A percentile compares a stretch with the other conserved stretches of the same genome.
Conservation (phyloP, 140 eudicot genomes). For the Senecio squalidus region DNA sequence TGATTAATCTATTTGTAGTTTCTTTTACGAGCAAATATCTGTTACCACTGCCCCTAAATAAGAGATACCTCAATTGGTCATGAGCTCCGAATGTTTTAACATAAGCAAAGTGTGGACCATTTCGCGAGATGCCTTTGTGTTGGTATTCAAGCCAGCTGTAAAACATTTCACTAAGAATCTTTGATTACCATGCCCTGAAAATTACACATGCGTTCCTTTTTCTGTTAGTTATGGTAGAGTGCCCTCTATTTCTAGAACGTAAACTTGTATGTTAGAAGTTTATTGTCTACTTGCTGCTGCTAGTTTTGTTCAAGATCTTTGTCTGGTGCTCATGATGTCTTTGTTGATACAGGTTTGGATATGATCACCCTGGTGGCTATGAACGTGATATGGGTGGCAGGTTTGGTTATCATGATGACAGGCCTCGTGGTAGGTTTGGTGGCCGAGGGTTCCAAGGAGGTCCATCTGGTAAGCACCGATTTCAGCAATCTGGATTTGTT, state of each 20-base stretch:
- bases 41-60: neutral
- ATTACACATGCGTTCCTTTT: neutral
- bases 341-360: constrained; percentile 66
- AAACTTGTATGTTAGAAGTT: neutral
- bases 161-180: neutral
- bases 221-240: neutral
- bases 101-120: too few species aligned
- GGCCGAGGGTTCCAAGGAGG: constrained; percentile 90
- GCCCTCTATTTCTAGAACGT: neutral
- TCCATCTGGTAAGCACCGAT: constrained; percentile 45
- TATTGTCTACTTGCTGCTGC: neutral
- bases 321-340: neutral
- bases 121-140: too few species aligned
- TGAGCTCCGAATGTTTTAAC: too few species aligned
- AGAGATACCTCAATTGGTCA: neutral
- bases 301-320: neutral
- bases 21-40: neutral
- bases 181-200: neutral
- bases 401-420: constrained; percentile 82
- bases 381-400: constrained; percentile 86
- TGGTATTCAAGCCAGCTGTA: too few species aligned
- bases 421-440: constrained; percentile 81
- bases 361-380: constrained; percentile 81
- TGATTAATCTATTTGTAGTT: neutral
- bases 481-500: constrained; percentile 7